Evolutionary conservation across 306 rosid genomes (phyloP).

Genomic region (Pyrus pyrifolia): DNA sequence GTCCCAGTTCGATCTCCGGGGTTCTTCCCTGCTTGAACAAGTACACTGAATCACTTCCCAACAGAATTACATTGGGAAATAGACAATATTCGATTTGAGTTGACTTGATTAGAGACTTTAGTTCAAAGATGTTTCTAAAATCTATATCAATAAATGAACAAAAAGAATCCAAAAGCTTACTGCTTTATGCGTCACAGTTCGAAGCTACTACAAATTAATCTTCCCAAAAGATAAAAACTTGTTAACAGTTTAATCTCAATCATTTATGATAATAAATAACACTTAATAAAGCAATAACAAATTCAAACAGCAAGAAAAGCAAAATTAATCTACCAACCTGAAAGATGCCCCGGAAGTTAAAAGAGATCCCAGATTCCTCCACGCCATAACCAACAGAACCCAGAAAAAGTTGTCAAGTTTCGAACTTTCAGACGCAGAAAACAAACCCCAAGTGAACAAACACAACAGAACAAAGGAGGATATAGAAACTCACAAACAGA

Average conservation of each 20-base stretch:
- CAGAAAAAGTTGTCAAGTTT: not conserved
- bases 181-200: not conserved
- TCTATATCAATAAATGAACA: not conserved
- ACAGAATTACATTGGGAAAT: not conserved
- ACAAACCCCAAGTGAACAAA: not conserved
- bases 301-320: not conserved
- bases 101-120: not conserved
- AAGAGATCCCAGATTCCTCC: constrained; percentile 17
- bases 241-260: not conserved
- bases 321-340: constrained; percentile 21
- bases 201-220: not conserved
- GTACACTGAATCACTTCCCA: not conserved
- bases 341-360: constrained; percentile 13
- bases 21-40: constrained; percentile 20
- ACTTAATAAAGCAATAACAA: not conserved
- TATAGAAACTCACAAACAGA: constrained; percentile 11
- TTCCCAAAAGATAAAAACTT: not conserved
- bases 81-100: not conserved
- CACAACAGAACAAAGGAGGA: not conserved
- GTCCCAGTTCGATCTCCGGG: constrained; percentile 35
- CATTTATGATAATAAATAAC: not conserved
- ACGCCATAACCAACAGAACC: constrained; percentile 23
- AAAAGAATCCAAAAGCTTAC: not conserved
- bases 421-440: not conserved
- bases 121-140: not conserved